Percentiles rank a stretch among this genome's conserved stretches.
phyloP scores from a whole-genome alignment of 108 stramenopile genomes.

The Fragilaria radians region DNA sequence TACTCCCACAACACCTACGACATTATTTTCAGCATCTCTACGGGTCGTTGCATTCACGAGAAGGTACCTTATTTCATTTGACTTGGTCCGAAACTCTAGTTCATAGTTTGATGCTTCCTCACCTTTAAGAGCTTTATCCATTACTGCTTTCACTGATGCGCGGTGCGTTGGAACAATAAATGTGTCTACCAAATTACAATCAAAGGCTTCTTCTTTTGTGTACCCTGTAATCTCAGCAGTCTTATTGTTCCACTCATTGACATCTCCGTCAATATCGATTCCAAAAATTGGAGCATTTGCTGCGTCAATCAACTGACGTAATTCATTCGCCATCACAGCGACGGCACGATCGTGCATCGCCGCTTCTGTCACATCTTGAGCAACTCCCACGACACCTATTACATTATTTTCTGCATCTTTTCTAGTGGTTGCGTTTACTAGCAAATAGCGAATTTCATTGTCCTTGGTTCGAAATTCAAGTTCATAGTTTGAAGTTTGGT shows the following conservation, averaged over 20 bases:
- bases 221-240: constrained; percentile 65
- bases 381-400: constrained; percentile 49
- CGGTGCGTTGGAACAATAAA: constrained; percentile 39
- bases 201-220: constrained; percentile 53
- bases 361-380: constrained; percentile 53
- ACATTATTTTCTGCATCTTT: constrained; percentile 14
- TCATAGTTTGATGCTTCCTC: constrained; percentile 68
- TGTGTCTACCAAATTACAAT: constrained; percentile 24
- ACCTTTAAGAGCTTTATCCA: constrained; percentile 48
- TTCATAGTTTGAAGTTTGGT: constrained; percentile 46
- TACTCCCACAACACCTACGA: constrained; percentile 68
- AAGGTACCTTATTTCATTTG: constrained; percentile 37
- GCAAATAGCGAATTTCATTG: constrained; percentile 30
- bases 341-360: constrained; percentile 40
- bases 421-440: constrained; percentile 47
- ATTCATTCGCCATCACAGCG: constrained; percentile 30
- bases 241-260: constrained; percentile 66
- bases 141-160: constrained; percentile 37
- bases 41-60: constrained; percentile 71
- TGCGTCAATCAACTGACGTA: constrained; percentile 52
- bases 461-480: constrained; percentile 40
- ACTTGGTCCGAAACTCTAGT: constrained; percentile 40
- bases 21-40: constrained; percentile 44
- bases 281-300: constrained; percentile 76
- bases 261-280: constrained; percentile 37